phyloP scores from a whole-genome alignment of 257 asterid genomes.

The Solanum dulcamara region DNA sequence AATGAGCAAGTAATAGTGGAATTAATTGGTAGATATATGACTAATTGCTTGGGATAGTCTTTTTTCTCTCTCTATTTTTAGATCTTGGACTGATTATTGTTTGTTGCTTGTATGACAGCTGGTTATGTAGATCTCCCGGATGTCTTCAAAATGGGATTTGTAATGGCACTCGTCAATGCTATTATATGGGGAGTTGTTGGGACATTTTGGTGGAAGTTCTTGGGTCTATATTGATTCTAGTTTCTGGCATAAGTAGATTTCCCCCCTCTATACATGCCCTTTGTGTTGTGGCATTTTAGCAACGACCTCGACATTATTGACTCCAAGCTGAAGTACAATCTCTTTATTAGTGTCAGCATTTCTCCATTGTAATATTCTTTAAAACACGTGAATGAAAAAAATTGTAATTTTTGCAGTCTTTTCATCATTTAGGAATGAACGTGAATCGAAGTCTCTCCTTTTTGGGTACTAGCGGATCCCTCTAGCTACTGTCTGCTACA shows the following conservation, averaged over 20 bases:
- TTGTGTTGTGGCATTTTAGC: neutral
- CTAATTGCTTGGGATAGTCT: neutral
- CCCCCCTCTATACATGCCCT: neutral
- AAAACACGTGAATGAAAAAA: neutral
- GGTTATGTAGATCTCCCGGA: conserved; percentile 93
- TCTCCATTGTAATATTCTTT: neutral
- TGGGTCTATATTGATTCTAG: conserved; percentile 59
- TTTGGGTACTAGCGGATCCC: neutral
- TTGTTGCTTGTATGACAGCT: conserved; percentile 35
- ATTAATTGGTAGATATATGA: neutral
- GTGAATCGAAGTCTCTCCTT: neutral
- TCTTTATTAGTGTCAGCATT: neutral
- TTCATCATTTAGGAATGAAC: neutral
- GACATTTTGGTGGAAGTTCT: conserved; percentile 87
- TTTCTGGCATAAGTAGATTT: conserved; percentile 14
- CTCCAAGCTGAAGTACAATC: neutral
- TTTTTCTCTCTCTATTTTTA: neutral
- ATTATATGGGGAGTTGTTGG: conserved; percentile 72
- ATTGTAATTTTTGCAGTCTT: neutral
- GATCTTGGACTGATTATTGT: conserved; percentile 2
- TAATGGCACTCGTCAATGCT: conserved; percentile 76
- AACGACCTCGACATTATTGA: neutral
- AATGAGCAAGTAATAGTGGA: neutral
- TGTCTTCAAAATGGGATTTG: conserved; percentile 72
- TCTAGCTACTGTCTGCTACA: neutral